Base-by-base conservation (phyloP, 257 asterid species). In the Solanum pennellii region DNA sequence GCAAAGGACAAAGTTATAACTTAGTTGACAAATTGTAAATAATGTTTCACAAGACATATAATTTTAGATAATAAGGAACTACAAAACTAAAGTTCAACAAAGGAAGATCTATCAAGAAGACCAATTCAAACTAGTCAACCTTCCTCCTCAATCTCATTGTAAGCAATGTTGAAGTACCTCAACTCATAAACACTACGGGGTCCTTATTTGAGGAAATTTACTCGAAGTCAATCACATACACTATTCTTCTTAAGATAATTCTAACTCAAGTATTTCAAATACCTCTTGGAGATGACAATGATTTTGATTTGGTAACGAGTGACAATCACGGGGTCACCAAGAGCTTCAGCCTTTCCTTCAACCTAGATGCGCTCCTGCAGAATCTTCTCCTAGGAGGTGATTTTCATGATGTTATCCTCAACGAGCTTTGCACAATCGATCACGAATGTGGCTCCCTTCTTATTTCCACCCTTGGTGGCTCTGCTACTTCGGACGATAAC, bases 121-220 rank as follows among this genome's bases (percentile, higher is more conserved):
- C 47, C 45, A 72, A 76, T 77, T 77, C 39, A 31, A 79, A 18
- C 33, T 29, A 27, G 27, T 87, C 52, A 91, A 29, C 90, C 92
- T 84, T 91, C 94, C 12, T 92, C 94, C 86, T 92, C 94, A 9
- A 88, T 92, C 31, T 92, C 94, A 41, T 89, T 89, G 73, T 92
- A 93, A 9, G 94, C 92, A 77, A 92, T 92, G 90, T 92, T 92
- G 91, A 92, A 92, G 90, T 90, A 92, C 71, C 93, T 89, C 83
- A 92, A 49, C 66, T 92, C 94, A 86, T 92, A 92, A 9, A 90
- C 93, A 73, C 45, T 90, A 7, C 92, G 88, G 23, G 88, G 23
- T 92, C 94, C 88, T 92, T 90, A 92, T 92, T 89, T 29, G 94
- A 83, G 27, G 92, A 89, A 83, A 90, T 92, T 92, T 74, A 92